Base-by-base conservation (phyloP, 345 rosid species). In the Stellera chamaejasme region DNA sequence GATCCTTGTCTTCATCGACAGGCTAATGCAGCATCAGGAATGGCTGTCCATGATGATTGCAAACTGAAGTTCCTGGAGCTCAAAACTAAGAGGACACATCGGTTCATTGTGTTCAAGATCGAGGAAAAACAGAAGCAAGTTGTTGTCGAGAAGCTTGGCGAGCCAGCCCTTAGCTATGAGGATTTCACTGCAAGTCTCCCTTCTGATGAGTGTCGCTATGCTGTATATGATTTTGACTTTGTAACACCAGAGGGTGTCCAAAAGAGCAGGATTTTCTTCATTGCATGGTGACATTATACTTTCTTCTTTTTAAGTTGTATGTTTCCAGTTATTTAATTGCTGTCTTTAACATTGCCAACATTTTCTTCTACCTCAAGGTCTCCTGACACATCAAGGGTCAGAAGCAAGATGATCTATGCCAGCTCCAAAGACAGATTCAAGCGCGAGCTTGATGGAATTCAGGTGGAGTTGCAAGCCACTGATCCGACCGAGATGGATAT, bases 31-130 rank as follows among this genome's bases (percentile, higher is more conserved):
- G 80, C 77, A 6, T 82, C 84, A 15, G 88, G 88, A 47, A 79
- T 82, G 78, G 84, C 82, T 66, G 88, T 79, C 69, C 79, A 82
- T 36, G 84, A 79, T 70, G 88, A 79, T 19, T 82, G 88, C 78
- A 82, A 82, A 69, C 62, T 79, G 56, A 79, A 66, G 71, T 82
- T 82, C 59, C 51, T 79, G 72, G 82, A 82, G 58, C 76, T 82
- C 54, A 82, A 82, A 66, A 69, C 88, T 5, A 82, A 82, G 58
- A 69, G 84, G 63, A 82, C 82, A 11, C 58, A 68, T 47, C 78
- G 84, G 36, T 82, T 67, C 69, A 70, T 82, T 15, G 80, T 82
- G 36, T 82, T 41, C 74, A 75, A 82, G 77, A 82, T 82, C 1
- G 84, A 82, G 45, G 80, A 76, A 72, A 72, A 79, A 66, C 78